These are phyloP conservation scores for Candida khao-thaluensis DNA, from an alignment of 805 yeast species.

Conservation along the genomic window DNA sequence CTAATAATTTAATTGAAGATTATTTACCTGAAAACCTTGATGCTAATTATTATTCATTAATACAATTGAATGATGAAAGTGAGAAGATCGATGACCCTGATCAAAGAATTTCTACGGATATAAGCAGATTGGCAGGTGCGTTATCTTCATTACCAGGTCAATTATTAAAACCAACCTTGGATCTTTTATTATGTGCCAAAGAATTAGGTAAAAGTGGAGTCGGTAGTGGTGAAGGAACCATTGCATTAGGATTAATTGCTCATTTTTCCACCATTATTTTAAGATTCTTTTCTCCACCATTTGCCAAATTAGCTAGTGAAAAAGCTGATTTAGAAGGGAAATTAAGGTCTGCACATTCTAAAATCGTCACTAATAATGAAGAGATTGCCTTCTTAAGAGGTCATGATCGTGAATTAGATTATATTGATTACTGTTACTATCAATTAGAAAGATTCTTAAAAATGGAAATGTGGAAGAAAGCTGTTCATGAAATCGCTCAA, in stretches of 20 bases:
- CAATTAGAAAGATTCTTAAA: conserved; percentile 75
- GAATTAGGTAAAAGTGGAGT: conserved; percentile 67
- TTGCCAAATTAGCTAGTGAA: conserved; percentile 73
- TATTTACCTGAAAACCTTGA: conserved; percentile 70
- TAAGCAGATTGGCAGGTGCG: conserved; percentile 68
- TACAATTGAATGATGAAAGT: conserved; percentile 51
- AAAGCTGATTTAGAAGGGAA: conserved; percentile 82
- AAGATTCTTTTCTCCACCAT: conserved; percentile 82
- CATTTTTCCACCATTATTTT: conserved; percentile 75
- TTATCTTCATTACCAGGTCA: conserved; percentile 78
- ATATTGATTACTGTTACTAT: conserved; percentile 77
- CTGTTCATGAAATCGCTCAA: conserved; percentile 80
- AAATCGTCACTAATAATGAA: conserved; percentile 74
- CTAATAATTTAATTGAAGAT: conserved; percentile 60
- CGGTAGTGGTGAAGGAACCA: conserved; percentile 73
- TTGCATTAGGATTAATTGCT: conserved; percentile 75
- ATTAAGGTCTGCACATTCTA: conserved; percentile 78
- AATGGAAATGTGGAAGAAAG: conserved; percentile 71
- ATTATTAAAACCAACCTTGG: conserved; percentile 77
- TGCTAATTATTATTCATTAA: conserved; percentile 71
- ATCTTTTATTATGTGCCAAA: conserved; percentile 75
- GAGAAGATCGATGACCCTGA: conserved; percentile 67
- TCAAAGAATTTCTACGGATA: conserved; percentile 79
- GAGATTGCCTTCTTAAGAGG: conserved; percentile 87
- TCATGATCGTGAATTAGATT: conserved; percentile 72